Base-by-base conservation (phyloP, 2,329 filamentous ascomycete species). In the Hypoxylon sp. region DNA sequence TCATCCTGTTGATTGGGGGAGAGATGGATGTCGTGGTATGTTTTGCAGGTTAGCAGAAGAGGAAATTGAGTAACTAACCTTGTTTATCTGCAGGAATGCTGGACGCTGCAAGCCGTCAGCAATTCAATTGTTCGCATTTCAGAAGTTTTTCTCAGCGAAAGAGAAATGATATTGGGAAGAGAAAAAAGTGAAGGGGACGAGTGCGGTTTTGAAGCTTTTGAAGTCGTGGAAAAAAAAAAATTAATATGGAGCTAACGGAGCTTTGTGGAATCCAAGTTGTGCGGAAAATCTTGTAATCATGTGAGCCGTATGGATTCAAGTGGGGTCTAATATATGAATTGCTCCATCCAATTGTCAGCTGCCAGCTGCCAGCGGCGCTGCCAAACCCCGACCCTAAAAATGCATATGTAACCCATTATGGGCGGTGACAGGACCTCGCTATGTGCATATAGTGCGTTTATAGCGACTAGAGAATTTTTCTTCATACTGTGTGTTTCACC, bases 1-100 rank as follows among this genome's bases (percentile, higher is more conserved):
- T 94, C 92, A 94, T 93, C 91, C 90, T 70, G 59, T 19, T 63
- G 38, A 55, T 87, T 74, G 83, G 82, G 81, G 79, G 70, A 23
- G 71, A 52, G 57, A 30, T 30, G 2, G 49, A 28, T 46, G 21
- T n/a, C 17, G n/a, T 23, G 13, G 36, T 30, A 7, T 57, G 30
- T 61, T 57, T 53, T 51, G 62, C 43, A n/a, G 50, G 48, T 59
- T 43, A 30, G 13, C 65, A 55, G 36, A 49, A 41, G 53, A 52
- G 57, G 48, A 63, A 63, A 34, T 25, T n/a, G 17, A 38, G 19
- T 7, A 28, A 69, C 66, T 30, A 63, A 69, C 66, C 66, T 60
- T 62, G 21, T 6, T n/a, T 36, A 14, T 13, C 28, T 19, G 14
- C 25, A 2, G 10, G 5, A 46, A 46, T 51, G 28, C 14, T 41